Conservation (phyloP, 2,329 filamentous ascomycete species). For the Pestalotiopsis sp. region DNA sequence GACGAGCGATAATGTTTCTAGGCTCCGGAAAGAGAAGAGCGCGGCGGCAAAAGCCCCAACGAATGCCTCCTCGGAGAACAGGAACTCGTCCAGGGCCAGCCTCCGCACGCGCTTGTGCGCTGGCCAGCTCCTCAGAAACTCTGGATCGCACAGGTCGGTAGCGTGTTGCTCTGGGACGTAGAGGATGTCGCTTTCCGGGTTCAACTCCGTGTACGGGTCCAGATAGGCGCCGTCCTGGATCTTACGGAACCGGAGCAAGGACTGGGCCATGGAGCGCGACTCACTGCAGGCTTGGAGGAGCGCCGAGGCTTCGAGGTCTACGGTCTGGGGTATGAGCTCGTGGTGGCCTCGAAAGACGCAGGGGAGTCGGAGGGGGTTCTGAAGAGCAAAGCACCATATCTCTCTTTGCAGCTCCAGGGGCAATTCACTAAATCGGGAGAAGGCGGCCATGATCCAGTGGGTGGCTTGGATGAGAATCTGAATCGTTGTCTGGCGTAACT, state of each 20-base stretch:
- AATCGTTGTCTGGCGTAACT: no score
- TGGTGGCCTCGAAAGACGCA: background rate
- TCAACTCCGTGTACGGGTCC: background rate
- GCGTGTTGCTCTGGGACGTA: background rate
- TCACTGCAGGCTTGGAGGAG: background rate
- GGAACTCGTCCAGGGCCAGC: constrained; percentile 1
- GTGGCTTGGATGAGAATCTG: no score
- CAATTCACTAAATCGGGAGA: background rate
- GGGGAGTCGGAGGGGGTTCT: background rate
- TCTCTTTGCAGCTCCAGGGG: background rate
- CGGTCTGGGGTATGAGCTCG: background rate
- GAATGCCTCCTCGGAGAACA: background rate
- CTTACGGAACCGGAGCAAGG: background rate
- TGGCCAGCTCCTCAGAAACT: background rate
- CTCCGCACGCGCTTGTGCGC: background rate
- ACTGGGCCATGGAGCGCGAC: background rate
- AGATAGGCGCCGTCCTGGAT: background rate
- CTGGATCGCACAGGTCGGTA: background rate
- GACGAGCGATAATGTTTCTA: background rate
- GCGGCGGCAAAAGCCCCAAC: background rate
- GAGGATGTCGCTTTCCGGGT: background rate
- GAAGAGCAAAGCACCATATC: constrained; percentile 1
- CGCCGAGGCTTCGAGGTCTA: background rate
- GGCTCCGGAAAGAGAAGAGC: background rate
- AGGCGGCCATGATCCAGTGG: background rate